Percentiles rank a stretch among this genome's conserved stretches.
phyloP scores from a whole-genome alignment of 768 basidiomycete species.

The Asterophora parasitica region DNA sequence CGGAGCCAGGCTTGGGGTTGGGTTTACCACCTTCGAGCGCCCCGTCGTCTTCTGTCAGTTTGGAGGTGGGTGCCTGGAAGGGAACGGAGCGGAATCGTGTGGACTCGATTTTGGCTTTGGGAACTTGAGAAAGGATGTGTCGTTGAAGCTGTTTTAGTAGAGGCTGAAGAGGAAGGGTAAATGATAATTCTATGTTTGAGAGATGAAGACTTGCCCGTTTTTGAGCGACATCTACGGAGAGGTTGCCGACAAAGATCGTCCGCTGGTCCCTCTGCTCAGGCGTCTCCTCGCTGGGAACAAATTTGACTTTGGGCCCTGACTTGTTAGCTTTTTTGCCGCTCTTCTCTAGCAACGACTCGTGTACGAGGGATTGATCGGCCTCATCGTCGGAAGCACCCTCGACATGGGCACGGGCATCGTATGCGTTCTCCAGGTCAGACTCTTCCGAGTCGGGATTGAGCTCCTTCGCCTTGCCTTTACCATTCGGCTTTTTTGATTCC shows the following conservation, averaged over 20 bases:
- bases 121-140: constrained; percentile 69
- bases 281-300: constrained; percentile 66
- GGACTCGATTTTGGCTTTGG: constrained; percentile 83
- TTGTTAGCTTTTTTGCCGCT: constrained; percentile 25
- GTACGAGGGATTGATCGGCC: constrained; percentile 31
- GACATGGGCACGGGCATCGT: constrained; percentile 7
- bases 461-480: constrained; percentile 16
- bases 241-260: constrained; percentile 90
- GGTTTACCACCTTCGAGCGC: constrained; percentile 28
- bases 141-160: constrained; percentile 69
- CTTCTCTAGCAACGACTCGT: constrained; percentile 49
- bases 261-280: constrained; percentile 67
- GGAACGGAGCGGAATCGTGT: constrained; percentile 91
- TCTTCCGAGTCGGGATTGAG: constrained; percentile 21
- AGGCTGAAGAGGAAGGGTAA: constrained; percentile 40
- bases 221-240: constrained; percentile 71
- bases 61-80: constrained; percentile 77
- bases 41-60: constrained; percentile 42
- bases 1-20: constrained; percentile 18
- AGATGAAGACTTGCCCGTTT: constrained; percentile 52
- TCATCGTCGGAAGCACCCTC: constrained; percentile 7
- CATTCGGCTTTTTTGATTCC: constrained; percentile 7
- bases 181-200: neutral
- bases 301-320: constrained; percentile 34
- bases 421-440: constrained; percentile 32